Conservation (phyloP, 2,329 filamentous ascomycete genomes). For the Fusarium tanahbumbuense region DNA sequence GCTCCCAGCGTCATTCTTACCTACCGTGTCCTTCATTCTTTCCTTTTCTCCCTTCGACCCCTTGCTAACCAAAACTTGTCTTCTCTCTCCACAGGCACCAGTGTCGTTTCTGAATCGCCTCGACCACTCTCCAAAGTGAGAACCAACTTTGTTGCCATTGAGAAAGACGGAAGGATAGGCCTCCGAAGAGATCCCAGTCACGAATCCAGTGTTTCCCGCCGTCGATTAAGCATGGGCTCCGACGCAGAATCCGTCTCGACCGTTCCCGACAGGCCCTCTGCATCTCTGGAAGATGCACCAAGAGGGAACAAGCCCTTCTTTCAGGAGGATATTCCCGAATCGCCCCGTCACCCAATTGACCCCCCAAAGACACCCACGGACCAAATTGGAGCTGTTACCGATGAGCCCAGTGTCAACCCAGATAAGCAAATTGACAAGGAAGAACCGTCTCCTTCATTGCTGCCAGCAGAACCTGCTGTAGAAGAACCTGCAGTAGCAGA, state of each 20-base stretch:
- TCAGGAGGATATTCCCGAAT: slow-evolving; percentile 58
- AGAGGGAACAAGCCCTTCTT: slow-evolving; percentile 42
- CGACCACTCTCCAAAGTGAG: slow-evolving; percentile 79
- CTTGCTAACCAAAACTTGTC: slow-evolving; percentile 40
- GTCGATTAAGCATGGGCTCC: slow-evolving; percentile 53
- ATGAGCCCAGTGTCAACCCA: slow-evolving; percentile 54
- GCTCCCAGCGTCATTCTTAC: slow-evolving; percentile 27
- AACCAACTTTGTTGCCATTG: slow-evolving; percentile 79
- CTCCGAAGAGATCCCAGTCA: slow-evolving; percentile 57
- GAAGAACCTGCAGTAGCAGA: background rate
- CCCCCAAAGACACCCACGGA: slow-evolving; percentile 22
- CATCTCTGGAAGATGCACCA: slow-evolving; percentile 45
- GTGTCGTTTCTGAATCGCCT: slow-evolving; percentile 62
- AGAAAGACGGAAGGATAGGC: slow-evolving; percentile 71
- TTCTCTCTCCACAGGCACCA: slow-evolving; percentile 44
- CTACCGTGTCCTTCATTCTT: slow-evolving; percentile 33
- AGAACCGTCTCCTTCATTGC: slow-evolving; percentile 43
- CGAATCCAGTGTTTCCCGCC: slow-evolving; percentile 54
- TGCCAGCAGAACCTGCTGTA: slow-evolving; percentile 21
- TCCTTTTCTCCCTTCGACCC: slow-evolving; percentile 32
- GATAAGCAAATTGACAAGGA: slow-evolving; percentile 58
- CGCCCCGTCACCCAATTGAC: slow-evolving; percentile 50
- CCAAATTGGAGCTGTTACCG: slow-evolving; percentile 43
- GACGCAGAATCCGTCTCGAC: slow-evolving; percentile 50
- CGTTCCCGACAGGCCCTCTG: slow-evolving; percentile 53